Conservation (phyloP, 208 protist genomes). For the Trypanosoma theileri region DNA sequence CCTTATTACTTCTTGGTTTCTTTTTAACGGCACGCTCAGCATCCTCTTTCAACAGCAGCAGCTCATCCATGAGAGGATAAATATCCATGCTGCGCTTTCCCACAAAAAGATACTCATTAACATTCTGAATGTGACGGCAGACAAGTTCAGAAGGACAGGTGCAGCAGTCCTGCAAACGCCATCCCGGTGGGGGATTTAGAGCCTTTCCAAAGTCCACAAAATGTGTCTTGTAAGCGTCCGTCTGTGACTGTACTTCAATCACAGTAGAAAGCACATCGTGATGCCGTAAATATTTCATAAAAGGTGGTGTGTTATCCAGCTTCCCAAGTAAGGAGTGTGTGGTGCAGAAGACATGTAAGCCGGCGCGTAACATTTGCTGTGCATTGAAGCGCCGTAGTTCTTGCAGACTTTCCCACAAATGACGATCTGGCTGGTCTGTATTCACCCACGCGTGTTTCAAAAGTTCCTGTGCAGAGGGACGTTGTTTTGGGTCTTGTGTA, state of each 20-base stretch:
- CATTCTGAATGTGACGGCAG: conserved; percentile 87
- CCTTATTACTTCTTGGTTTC: conserved; percentile 32
- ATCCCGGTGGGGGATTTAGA: conserved; percentile 47
- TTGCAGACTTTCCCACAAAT: conserved; percentile 54
- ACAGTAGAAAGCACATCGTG: conserved; percentile 68
- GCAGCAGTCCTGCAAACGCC: conserved; percentile 74
- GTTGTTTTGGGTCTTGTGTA: conserved; percentile 56
- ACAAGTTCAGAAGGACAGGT: conserved; percentile 66
- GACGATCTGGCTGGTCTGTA: conserved; percentile 43
- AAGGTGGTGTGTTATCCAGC: conserved; percentile 65
- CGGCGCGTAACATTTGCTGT: conserved; percentile 63
- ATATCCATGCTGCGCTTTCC: conserved; percentile 70
- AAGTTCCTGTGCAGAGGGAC: conserved; percentile 65
- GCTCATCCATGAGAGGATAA: conserved; percentile 70
- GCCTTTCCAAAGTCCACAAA: conserved; percentile 68
- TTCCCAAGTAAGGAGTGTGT: conserved; percentile 61
- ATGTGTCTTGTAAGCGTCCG: conserved; percentile 55
- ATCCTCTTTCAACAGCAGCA: conserved; percentile 61
- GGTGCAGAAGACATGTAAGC: conserved; percentile 65
- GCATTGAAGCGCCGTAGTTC: conserved; percentile 55
- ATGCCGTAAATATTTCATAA: conserved; percentile 81
- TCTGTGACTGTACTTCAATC: conserved; percentile 71
- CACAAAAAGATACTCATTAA: conserved; percentile 85
- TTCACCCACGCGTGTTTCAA: conserved; percentile 67
- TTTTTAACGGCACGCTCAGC: conserved; percentile 41